Evolutionary conservation across 345 rosid genomes (phyloP), one percentile per base, ranked within the genome.

Genomic region (Eucalyptus camaldulensis): DNA sequence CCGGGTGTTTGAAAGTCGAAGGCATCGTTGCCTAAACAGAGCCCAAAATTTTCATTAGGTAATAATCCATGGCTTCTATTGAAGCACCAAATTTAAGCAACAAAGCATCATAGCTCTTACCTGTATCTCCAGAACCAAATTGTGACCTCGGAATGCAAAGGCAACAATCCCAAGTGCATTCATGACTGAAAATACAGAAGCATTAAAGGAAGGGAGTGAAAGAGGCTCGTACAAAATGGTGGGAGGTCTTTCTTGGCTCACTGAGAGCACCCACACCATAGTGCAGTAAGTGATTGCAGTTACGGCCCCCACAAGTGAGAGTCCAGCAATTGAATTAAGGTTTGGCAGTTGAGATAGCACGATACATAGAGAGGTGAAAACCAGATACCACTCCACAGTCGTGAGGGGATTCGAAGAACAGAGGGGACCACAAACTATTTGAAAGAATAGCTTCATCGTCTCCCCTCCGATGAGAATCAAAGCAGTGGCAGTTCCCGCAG

Each of bases 261-360:
- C 98, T 90, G 99, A 97, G 88, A 97, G 98, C 91, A 97, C 94
- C 99, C 99, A 96, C 83, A 96, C 99, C 99, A 96, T 94, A 58
- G 99, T 95, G 19, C 96, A 95, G 90, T 97, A 96, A 88, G 96
- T 95, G 91, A 96, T 96, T 29, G 99, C 98, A 10, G 99, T 97
- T 86, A 96, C 94, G 27, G 99, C 99, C 90, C 99, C 99, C 33
- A 97, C 93, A 2, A 97, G 96, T 49, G 99, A 97, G 21, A 97
- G 96, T 86, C 99, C 99, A 7, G 99, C 99, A 37, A 97, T 97
- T 7, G 98, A 97, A 89, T 97, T 97, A 91, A 96, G 99, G 92
- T 97, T 97, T 10, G 99, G 99, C 83, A 97, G 99, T 94, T 97
- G 99, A 89, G 99, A 96, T 76, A 97, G 95, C 53, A 97, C 99